Percentiles rank a stretch among this genome's conserved stretches.
These are phyloP conservation scores for Bromus sterilis DNA, from an alignment of 176 grass and related monocot species.

Conservation along the genomic window DNA sequence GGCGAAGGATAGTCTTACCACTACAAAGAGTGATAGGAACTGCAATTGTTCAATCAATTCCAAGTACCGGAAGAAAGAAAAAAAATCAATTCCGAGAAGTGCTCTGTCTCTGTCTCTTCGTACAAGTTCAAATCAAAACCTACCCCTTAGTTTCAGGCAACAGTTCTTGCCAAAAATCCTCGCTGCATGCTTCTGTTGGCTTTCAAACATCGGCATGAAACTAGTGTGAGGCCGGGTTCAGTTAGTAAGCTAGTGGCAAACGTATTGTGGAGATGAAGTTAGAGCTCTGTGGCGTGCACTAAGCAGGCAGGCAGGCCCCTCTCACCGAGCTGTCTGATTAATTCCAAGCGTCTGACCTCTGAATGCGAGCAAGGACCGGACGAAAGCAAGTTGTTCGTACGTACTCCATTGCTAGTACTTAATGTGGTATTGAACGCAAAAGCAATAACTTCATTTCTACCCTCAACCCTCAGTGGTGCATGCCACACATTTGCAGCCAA, in stretches of 20 bases:
- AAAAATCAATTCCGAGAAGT: neutral
- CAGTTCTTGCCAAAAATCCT: neutral
- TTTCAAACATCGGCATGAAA: neutral
- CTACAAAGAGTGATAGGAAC: neutral
- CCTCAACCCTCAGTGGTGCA: no score
- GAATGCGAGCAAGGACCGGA: neutral
- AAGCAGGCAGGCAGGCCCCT: neutral
- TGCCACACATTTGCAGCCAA: no score
- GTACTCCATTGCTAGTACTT: no score
- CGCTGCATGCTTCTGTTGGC: neutral
- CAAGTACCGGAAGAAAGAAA: no score
- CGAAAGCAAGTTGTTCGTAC: neutral
- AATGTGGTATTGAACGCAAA: no score
- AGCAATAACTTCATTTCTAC: neutral
- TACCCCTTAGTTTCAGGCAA: neutral
- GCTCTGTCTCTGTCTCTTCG: neutral
- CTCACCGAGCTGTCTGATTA: conserved; percentile 7
- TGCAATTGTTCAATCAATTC: neutral
- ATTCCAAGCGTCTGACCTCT: conserved; percentile 1
- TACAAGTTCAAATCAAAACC: neutral
- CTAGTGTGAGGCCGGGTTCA: neutral
- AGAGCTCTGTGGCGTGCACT: neutral
- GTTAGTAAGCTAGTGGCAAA: neutral
- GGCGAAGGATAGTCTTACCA: neutral
- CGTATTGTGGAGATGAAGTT: neutral